A percentile compares a stretch with the other conserved stretches of the same genome.
These are phyloP conservation scores for Huntiella moniliformis DNA, from an alignment of 2,329 filamentous ascomycete genomes.

Conservation along the genomic window DNA sequence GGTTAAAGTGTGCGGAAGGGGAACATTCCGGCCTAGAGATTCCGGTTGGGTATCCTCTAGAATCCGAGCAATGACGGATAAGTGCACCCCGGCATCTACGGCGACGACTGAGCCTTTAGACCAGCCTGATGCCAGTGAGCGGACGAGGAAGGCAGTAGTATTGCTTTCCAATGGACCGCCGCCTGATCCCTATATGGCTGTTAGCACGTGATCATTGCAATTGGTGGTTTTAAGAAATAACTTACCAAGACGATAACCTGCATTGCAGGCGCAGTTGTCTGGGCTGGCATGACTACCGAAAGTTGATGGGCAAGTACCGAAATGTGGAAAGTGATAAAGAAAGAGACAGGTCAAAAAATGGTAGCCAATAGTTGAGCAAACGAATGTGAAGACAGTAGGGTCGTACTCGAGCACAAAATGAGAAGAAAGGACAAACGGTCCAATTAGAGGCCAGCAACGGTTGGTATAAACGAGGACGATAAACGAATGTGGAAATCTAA, in stretches of 20 bases:
- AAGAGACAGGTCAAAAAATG: no score
- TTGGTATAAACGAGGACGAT: no score
- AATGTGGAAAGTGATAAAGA: no score
- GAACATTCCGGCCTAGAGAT: conserved; percentile 19
- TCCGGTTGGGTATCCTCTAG: conserved; percentile 37
- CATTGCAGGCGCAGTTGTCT: conserved; percentile 30
- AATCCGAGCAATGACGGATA: conserved; percentile 67
- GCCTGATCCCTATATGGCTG: conserved; percentile 51
- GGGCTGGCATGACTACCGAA: conserved; percentile 1
- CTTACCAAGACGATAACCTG: conserved; percentile 61
- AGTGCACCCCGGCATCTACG: conserved; percentile 84
- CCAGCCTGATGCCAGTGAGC: conserved; percentile 65
- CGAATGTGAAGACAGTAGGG: no score
- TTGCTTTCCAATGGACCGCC: conserved; percentile 83
- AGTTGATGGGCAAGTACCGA: no score
- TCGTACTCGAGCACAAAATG: no score
- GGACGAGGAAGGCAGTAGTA: conserved; percentile 74
- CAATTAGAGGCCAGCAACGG: no score
- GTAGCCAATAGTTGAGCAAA: no score
- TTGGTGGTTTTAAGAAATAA: conserved; percentile 14
- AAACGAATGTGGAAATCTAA: no score
- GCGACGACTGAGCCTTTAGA: conserved; percentile 64
- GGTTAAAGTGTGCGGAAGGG: conserved; percentile 34
- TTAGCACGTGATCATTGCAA: conserved; percentile 11
- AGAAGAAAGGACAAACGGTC: no score